Evolutionary conservation across 73 alveolate species (phyloP), one percentile per base, ranked within the genome.

Genomic region (Paramecium biaurelia): DNA sequence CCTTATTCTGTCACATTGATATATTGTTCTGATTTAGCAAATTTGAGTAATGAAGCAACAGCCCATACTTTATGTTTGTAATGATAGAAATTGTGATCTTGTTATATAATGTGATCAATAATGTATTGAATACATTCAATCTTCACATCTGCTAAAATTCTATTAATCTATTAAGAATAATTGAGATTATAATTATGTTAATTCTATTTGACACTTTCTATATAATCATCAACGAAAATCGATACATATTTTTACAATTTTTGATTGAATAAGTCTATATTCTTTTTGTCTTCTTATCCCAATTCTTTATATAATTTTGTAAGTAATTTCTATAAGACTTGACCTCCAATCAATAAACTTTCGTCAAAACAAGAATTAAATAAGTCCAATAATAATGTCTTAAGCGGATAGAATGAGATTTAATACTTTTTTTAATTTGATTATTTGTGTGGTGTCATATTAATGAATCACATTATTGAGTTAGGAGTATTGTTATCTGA

Each of bases 331-430:
- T 76, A 12, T 76, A 76, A 35, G 18, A 30, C 63, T n/a, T 30
- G 28, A 11, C 74, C 90, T 42, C 53, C 74, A 15, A 79, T 79
- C 74, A 79, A 42, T 79, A 42, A 79, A 42, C 47, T 42, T 15
- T 79, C 90, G 43, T 79, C 90, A 79, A 79, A 79, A 43, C 90
- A 79, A 35, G 90, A 37, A 79, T 42, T 79, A 28, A 79, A 79
- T 20, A 79, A 79, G 12, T 79, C 90, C 5, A 5, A 79, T 47
- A 79, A 43, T 41, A 79, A 79, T 1, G 70, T 43, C 90, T 79
- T 53, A 0, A 23, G 8, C 6, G 20, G 4, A 63, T 63, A 63
- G 41, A 10, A 63, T 63, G 43, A 63, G 18, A 53, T 15, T 0
- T 5, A 20, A 5, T 63, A 63, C 84, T 63, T 63, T 63, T 63